Conservation (phyloP, 2,329 filamentous ascomycete species). For the Aspergillus costaricaensis region DNA sequence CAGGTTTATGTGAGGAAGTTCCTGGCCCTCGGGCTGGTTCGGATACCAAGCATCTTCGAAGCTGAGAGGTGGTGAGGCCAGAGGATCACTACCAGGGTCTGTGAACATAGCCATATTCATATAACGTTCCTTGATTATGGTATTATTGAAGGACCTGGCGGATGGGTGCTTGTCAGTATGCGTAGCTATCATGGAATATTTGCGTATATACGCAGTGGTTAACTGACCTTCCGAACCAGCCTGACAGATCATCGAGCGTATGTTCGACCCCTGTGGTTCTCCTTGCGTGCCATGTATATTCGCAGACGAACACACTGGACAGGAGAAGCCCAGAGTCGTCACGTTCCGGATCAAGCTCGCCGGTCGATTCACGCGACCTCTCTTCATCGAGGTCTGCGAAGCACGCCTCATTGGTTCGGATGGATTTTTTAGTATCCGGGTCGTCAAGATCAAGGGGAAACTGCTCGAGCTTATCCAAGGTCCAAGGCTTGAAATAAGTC, state of each 20-base stretch:
- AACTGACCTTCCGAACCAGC: background rate
- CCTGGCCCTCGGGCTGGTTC: background rate
- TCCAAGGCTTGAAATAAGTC: background rate
- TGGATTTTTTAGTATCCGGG: background rate
- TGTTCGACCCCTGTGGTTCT: background rate
- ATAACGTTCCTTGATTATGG: background rate
- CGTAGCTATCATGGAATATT: background rate
- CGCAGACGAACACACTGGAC: background rate
- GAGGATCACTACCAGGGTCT: background rate
- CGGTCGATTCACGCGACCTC: no score
- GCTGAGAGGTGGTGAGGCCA: background rate
- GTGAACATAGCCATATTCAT: background rate
- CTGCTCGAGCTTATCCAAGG: background rate
- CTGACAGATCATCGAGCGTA: background rate
- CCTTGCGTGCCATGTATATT: background rate
- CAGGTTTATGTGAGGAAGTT: background rate
- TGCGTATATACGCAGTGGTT: background rate
- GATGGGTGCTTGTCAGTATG: background rate
- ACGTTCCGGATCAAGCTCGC: background rate
- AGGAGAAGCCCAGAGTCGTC: background rate
- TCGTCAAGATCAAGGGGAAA: background rate
- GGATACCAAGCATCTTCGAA: background rate
- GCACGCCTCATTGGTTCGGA: no score
- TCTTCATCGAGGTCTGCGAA: no score
- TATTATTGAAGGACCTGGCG: background rate